These are phyloP conservation scores for Linnemannia hyalina DNA, from an alignment of 192 early-diverging fungal species.

Conservation along the genomic window DNA sequence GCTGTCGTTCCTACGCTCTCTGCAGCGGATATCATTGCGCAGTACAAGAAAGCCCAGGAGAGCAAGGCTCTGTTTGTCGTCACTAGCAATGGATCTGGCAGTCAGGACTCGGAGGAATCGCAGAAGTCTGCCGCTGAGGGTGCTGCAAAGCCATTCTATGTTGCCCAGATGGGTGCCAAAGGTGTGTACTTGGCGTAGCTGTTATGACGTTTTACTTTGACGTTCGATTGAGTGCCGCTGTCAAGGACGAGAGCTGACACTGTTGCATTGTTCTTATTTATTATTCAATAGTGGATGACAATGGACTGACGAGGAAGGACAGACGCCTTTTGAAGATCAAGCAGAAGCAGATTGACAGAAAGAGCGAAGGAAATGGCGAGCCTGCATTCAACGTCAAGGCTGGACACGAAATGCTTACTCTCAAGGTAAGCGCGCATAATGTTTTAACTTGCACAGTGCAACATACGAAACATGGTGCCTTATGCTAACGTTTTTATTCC, in stretches of 20 bases:
- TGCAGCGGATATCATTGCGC: not conserved
- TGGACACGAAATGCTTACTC: constrained; percentile 31
- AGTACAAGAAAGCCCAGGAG: constrained; percentile 20
- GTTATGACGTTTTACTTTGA: not conserved
- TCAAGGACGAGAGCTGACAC: not conserved
- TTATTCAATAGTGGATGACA: constrained; percentile 5
- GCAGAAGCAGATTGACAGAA: constrained; percentile 26
- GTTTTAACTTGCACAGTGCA: not conserved
- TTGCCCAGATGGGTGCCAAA: not conserved
- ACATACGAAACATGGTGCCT: not conserved
- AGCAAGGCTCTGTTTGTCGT: constrained; percentile 17
- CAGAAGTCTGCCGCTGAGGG: not conserved
- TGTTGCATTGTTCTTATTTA: not conserved
- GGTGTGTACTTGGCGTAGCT: not conserved
- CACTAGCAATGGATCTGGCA: not conserved
- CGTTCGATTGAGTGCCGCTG: not conserved
- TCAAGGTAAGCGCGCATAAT: constrained; percentile 11
- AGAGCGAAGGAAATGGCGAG: constrained; percentile 30
- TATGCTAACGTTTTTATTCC: not conserved
- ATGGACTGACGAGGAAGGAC: constrained; percentile 46
- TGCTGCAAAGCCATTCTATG: not conserved
- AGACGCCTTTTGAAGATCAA: constrained; percentile 37
- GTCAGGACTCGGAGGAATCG: not conserved
- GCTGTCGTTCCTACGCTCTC: not conserved
- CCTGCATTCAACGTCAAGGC: constrained; percentile 25